A percentile compares a stretch with the other conserved stretches of the same genome.
Evolutionary conservation across 2,329 filamentous ascomycete genomes (phyloP).

Genomic region (Ascochyta clinopodiicola): DNA sequence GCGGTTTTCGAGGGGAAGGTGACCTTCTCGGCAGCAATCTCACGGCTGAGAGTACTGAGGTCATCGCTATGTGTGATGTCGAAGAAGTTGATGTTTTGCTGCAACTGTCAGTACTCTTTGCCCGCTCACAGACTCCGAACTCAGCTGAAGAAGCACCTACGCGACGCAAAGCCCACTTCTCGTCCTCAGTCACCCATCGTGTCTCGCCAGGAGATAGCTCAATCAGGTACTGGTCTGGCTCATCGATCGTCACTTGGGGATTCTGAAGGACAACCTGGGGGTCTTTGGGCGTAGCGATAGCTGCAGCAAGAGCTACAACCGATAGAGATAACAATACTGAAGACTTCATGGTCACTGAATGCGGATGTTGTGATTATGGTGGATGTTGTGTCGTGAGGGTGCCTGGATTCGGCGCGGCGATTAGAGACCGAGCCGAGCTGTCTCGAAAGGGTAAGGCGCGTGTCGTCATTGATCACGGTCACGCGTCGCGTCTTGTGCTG

Average conservation of each 20-base stretch:
- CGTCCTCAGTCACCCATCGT: conserved; percentile 87
- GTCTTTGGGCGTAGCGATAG: conserved; percentile 34
- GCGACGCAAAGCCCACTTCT: conserved; percentile 90
- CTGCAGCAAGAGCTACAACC: conserved; percentile 37
- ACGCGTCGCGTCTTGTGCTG: too few species aligned
- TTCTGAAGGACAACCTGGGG: conserved; percentile 41
- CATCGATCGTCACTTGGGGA: conserved; percentile 33
- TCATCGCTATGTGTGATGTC: conserved; percentile 83
- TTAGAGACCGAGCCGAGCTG: conserved; percentile 16
- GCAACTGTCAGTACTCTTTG: neutral
- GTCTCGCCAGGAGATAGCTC: conserved; percentile 85
- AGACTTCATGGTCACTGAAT: conserved; percentile 39
- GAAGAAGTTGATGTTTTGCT: conserved; percentile 90
- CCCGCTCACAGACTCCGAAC: too few species aligned
- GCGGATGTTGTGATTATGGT: conserved; percentile 8
- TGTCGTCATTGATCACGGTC: neutral
- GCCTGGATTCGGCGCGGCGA: conserved; percentile 33
- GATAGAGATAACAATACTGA: conserved; percentile 43
- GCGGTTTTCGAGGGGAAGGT: conserved; percentile 71
- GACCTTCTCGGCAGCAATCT: conserved; percentile 52
- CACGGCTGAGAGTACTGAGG: conserved; percentile 59
- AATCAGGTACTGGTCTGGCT: conserved; percentile 63
- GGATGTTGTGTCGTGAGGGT: conserved; percentile 7
- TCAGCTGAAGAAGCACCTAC: conserved; percentile 58
- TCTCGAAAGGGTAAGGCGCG: neutral